Conservation (phyloP, 768 basidiomycete genomes). For the Rhizopogon roseolus region DNA sequence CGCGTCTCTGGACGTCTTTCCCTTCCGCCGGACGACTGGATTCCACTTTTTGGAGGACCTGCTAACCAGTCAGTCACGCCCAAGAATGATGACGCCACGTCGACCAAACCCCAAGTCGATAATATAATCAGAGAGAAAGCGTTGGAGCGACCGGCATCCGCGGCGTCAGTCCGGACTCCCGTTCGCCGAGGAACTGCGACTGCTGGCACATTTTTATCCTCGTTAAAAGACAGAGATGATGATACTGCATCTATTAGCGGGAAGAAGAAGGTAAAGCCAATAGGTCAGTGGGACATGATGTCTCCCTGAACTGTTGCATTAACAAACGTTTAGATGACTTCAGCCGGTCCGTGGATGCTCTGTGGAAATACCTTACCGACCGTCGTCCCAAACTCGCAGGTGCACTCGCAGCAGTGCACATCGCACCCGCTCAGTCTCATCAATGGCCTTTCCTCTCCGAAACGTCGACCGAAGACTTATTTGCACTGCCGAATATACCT, state of each 20-base stretch:
- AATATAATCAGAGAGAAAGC: constrained; percentile 21
- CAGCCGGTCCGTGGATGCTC: constrained; percentile 76
- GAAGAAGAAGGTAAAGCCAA: constrained; percentile 26
- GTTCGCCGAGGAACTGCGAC: constrained; percentile 42
- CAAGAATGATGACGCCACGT: constrained; percentile 20
- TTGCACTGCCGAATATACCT: constrained; percentile 72
- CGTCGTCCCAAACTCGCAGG: constrained; percentile 81
- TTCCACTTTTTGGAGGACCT: constrained; percentile 80
- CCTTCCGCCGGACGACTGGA: constrained; percentile 67
- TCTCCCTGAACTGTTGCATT: not conserved
- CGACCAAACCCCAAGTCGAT: constrained; percentile 22
- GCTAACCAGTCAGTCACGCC: constrained; percentile 17
- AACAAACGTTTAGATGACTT: constrained; percentile 43
- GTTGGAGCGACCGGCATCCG: constrained; percentile 27
- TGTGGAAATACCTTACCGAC: constrained; percentile 85
- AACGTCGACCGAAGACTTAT: constrained; percentile 68
- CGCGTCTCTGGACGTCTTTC: constrained; percentile 74
- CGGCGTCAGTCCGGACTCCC: constrained; percentile 39
- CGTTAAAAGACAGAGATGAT: constrained; percentile 48
- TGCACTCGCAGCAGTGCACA: constrained; percentile 65
- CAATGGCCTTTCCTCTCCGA: constrained; percentile 67
- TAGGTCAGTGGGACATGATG: constrained; percentile 24
- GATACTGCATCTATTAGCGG: constrained; percentile 51
- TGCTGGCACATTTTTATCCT: constrained; percentile 43
- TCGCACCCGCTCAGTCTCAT: constrained; percentile 67